Conservation (phyloP, 306 rosid species). For the Lathyrus aphaca region DNA sequence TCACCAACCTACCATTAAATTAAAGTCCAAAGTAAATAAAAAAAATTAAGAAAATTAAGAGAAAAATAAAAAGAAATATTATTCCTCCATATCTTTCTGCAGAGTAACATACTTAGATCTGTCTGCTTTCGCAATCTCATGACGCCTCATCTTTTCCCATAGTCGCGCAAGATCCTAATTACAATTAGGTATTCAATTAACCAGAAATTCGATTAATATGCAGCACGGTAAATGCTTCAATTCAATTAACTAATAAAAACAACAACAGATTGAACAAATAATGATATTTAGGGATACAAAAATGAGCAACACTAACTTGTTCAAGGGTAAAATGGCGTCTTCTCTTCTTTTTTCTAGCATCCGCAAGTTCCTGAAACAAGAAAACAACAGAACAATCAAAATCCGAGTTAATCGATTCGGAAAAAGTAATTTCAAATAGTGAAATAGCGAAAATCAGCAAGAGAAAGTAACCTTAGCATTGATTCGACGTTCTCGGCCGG, state of each 20-base stretch:
- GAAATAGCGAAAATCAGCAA: neutral
- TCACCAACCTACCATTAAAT: slow-evolving; percentile 58
- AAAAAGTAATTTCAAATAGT: slow-evolving; percentile 15
- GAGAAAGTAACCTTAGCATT: slow-evolving; percentile 63
- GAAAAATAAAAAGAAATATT: neutral
- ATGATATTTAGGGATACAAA: neutral
- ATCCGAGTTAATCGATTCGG: neutral
- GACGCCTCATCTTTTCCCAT: slow-evolving; percentile 95
- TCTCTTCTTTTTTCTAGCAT: slow-evolving; percentile 89
- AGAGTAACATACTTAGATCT: slow-evolving; percentile 73
- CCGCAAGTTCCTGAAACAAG: slow-evolving; percentile 71
- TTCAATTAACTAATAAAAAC: slow-evolving; percentile 10
- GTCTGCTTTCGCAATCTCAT: slow-evolving; percentile 72
- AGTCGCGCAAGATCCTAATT: slow-evolving; percentile 81
- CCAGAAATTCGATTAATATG: slow-evolving; percentile 7
- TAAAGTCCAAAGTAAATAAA: neutral
- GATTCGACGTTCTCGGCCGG: slow-evolving; percentile 71
- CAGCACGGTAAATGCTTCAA: neutral
- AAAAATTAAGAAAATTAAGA: neutral
- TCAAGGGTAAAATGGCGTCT: slow-evolving; percentile 76
- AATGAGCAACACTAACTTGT: slow-evolving; percentile 55
- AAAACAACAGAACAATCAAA: slow-evolving; percentile 18
- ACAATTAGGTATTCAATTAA: slow-evolving; percentile 25
- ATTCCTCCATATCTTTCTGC: neutral
- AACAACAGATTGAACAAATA: slow-evolving; percentile 1